phyloP scores from a whole-genome alignment of 345 rosid species.

The Reutealis trisperma region DNA sequence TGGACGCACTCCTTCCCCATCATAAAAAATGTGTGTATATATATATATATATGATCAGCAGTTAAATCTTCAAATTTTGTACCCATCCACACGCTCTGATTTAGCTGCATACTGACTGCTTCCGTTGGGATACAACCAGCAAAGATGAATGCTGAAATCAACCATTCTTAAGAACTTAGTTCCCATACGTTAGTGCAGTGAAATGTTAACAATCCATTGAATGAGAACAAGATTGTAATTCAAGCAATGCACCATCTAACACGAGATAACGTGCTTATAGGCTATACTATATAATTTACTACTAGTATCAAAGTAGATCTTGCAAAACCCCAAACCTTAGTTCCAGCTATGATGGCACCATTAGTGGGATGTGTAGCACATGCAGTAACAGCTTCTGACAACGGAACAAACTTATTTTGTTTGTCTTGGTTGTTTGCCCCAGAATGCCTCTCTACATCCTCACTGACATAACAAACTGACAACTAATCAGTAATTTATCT shows the following conservation, averaged over 20 bases:
- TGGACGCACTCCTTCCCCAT: too few relatives aligned
- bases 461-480: constrained; percentile 31
- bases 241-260: neutral
- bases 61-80: neutral
- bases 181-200: neutral
- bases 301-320: constrained; percentile 1
- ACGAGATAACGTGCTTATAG: too few relatives aligned
- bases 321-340: constrained; percentile 55
- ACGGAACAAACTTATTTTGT: constrained; percentile 69
- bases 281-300: neutral
- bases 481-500: neutral
- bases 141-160: constrained; percentile 65
- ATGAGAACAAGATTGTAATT: neutral
- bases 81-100: neutral
- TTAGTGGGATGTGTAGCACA: constrained; percentile 79
- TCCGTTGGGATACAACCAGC: constrained; percentile 58
- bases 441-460: constrained; percentile 37
- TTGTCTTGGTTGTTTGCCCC: constrained; percentile 25
- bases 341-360: constrained; percentile 75
- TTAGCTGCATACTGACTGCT: constrained; percentile 20
- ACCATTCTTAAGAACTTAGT: constrained; percentile 12
- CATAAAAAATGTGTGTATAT: too few relatives aligned
- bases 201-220: neutral
- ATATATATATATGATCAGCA: neutral
- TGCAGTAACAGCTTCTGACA: constrained; percentile 67